Percentiles rank a stretch among this genome's conserved stretches.
Conservation (phyloP, 176 grass and related monocot species). For the Eragrostis curvula region DNA sequence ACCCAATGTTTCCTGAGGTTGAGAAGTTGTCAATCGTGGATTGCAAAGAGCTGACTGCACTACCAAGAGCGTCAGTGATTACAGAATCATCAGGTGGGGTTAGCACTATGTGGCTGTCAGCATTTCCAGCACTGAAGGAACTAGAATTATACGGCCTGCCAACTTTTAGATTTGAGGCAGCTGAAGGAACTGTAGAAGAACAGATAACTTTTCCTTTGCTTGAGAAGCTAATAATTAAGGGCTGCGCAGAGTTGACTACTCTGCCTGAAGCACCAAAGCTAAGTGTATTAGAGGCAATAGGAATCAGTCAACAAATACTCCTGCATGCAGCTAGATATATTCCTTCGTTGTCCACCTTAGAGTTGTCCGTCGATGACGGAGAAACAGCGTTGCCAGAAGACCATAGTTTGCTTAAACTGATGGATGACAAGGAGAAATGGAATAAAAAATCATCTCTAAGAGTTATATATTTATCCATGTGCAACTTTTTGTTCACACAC, state of each 20-base stretch:
- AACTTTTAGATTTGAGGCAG: no score
- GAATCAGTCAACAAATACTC: not conserved
- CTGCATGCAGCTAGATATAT: not conserved
- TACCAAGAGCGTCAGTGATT: no score
- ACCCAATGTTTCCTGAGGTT: no score
- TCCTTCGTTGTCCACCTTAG: not conserved
- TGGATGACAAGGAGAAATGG: not conserved
- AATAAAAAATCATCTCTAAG: not conserved
- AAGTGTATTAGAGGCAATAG: not conserved
- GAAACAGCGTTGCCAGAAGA: no score
- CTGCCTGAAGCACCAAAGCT: slow-evolving; percentile 2
- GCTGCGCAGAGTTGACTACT: not conserved
- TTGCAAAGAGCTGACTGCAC: no score
- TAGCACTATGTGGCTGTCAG: no score
- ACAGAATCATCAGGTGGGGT: no score
- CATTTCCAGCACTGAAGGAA: no score
- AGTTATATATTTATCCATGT: fast-evolving
- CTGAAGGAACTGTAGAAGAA: not conserved
- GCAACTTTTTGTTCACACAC: not conserved
- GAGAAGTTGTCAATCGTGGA: no score
- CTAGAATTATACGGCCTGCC: no score
- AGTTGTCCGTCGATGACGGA: no score
- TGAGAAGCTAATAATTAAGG: fast-evolving
- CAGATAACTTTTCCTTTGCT: not conserved
- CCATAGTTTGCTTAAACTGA: no score